Evolutionary conservation across 2,329 filamentous ascomycete species (phyloP), one percentile per base, ranked within the genome.

Genomic region (Verticillium nubilum): DNA sequence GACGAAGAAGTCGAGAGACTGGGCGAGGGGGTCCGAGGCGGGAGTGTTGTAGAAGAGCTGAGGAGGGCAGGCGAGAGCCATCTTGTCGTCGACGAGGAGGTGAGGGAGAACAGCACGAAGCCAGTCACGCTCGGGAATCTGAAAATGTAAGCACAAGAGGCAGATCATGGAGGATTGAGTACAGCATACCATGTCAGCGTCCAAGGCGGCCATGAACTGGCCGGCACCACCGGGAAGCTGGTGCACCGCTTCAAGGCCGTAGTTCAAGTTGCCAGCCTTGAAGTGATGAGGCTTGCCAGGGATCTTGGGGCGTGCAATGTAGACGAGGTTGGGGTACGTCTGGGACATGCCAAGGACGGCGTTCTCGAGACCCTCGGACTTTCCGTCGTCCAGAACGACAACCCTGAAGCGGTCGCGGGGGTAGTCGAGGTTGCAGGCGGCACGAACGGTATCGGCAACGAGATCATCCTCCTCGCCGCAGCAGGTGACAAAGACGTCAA

Each of bases 251-350:
- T 84, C 79, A 23, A 85, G 70, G 33, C 82, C 86, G 59, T 84
- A 82, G 70, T 86, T 87, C 57, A 88, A 73, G 67, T 88, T 88
- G 56, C 85, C 85, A 1, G 85, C 84, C 74, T 88, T 88, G 76
- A 84, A 87, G 67, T 85, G 80, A 64, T 83, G 77, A 1, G 79
- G 78, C 33, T 77, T 72, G 7, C 78, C 78, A 4, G 77, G 76
- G 52, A 74, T 72, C 70, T 81, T 81, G 35, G 75, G 72, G 17
- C 82, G 79, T 2, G 81, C 76, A 67, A 80, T 76, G 69, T 86
- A 86, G 63, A 74, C 77, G 7, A 84, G 67, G 60, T 86, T 83
- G 15, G 76, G 74, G 59, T 76, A 80, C 9, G 70, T 71, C 29
- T 69, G 62, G 52, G 70, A 70, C 25, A 80, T 63, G 31, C 73